Percentiles rank a stretch among this genome's conserved stretches.
Evolutionary conservation across 2,329 filamentous ascomycete species (phyloP).

Genomic region (Arachnomyces sp.): DNA sequence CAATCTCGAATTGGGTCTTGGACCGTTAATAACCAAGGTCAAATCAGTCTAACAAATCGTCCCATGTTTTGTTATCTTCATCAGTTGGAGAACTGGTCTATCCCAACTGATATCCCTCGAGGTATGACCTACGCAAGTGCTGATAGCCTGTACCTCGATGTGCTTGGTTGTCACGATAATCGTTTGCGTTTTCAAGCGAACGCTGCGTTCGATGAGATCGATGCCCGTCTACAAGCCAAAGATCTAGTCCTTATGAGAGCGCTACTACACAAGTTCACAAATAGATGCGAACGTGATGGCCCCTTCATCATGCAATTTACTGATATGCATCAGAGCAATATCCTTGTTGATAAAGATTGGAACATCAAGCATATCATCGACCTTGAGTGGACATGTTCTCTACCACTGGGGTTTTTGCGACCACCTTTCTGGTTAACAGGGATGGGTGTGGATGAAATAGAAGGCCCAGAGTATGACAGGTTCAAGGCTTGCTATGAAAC

Average conservation of each 20-base stretch:
- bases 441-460: slow-evolving; percentile 3
- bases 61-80: slow-evolving; percentile 15
- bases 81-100: slow-evolving; percentile 16
- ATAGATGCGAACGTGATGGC: slow-evolving; percentile 21
- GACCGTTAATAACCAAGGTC: slow-evolving; percentile 15
- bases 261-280: slow-evolving; percentile 18
- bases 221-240: slow-evolving; percentile 5
- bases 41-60: slow-evolving; percentile 14
- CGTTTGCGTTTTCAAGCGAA: slow-evolving; percentile 18
- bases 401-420: slow-evolving; percentile 18
- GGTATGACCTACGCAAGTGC: slow-evolving; percentile 15
- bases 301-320: slow-evolving; percentile 30
- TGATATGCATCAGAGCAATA: slow-evolving; percentile 33
- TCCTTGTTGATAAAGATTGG: slow-evolving; percentile 14
- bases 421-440: slow-evolving; percentile 20
- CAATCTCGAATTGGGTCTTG: slow-evolving; percentile 17
- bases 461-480: not conserved
- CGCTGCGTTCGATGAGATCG: slow-evolving; percentile 3
- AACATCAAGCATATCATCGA: slow-evolving; percentile 12
- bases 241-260: slow-evolving; percentile 22
- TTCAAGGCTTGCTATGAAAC: slow-evolving; percentile 3
- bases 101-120: slow-evolving; percentile 16
- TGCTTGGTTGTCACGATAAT: slow-evolving; percentile 17
- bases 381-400: slow-evolving; percentile 10
- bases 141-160: slow-evolving; percentile 17